A percentile compares a stretch with the other conserved stretches of the same genome.
Evolutionary conservation across 352 stramenopile genomes (phyloP).

Genomic region (Lagenidium giganteum): DNA sequence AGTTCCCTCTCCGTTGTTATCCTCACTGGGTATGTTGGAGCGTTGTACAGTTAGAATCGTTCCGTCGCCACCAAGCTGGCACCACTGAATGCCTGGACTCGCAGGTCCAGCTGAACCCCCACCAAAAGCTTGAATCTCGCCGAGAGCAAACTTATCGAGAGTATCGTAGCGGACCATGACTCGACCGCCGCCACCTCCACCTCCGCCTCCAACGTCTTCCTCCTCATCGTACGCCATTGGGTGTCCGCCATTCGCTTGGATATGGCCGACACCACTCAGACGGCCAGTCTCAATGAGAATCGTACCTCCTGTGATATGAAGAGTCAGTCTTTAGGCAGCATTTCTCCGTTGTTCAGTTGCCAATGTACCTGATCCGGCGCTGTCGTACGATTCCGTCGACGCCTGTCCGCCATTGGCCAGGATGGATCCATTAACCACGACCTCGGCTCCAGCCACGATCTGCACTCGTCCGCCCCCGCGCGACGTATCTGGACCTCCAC

Average conservation of each 20-base stretch:
- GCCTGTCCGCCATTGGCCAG: conserved; percentile 62
- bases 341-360: too few relatives aligned
- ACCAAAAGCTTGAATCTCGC: conserved; percentile 18
- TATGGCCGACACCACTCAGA: conserved; percentile 5
- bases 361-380: conserved; percentile 50
- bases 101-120: conserved; percentile 6
- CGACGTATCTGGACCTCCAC: conserved; percentile 49
- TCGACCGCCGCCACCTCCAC: conserved; percentile 21
- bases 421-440: conserved; percentile 61
- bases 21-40: background rate
- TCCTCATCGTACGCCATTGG: conserved; percentile 6
- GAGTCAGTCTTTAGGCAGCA: too few relatives aligned
- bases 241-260: conserved; percentile 16
- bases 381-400: conserved; percentile 43
- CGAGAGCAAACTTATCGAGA: conserved; percentile 10
- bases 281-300: conserved; percentile 8
- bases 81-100: conserved; percentile 47
- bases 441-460: conserved; percentile 23
- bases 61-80: conserved; percentile 70
- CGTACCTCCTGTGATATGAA: conserved; percentile 15
- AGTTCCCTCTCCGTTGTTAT: background rate
- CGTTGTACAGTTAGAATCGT: conserved; percentile 55
- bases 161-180: conserved; percentile 14
- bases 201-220: conserved; percentile 10
- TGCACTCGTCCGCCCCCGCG: conserved; percentile 64